Evolutionary conservation across 305 asterid genomes (phyloP).

Genomic region (Solanum chacoense): DNA sequence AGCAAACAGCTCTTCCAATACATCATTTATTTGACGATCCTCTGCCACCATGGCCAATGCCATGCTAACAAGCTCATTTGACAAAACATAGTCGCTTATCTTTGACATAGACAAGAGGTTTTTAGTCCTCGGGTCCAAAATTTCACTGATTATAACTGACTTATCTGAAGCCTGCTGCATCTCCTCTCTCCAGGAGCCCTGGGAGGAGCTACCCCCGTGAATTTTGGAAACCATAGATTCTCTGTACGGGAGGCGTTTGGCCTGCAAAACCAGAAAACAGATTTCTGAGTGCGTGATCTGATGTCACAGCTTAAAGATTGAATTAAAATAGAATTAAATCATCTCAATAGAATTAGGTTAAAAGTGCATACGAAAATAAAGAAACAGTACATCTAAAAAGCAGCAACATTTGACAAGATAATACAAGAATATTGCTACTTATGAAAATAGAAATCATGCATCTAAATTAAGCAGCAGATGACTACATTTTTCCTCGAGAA

Average conservation of each 20-base stretch:
- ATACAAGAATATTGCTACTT: not conserved
- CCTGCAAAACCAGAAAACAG: slow-evolving; percentile 37
- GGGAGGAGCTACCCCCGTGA: slow-evolving; percentile 64
- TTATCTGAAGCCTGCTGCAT: slow-evolving; percentile 95
- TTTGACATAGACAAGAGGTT: slow-evolving; percentile 78
- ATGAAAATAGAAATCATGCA: not conserved
- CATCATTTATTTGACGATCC: slow-evolving; percentile 86
- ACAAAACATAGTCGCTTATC: slow-evolving; percentile 82
- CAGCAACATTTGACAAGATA: not conserved
- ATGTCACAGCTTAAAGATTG: not conserved
- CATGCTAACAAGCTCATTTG: slow-evolving; percentile 94
- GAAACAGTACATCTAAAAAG: not conserved
- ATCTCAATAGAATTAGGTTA: not conserved
- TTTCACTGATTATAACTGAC: slow-evolving; percentile 89
- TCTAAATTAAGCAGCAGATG: not conserved
- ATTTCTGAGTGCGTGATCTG: not conserved
- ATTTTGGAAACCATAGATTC: slow-evolving; percentile 53
- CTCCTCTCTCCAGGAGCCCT: slow-evolving; percentile 94
- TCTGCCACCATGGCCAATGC: slow-evolving; percentile 96
- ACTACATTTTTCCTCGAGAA: not conserved
- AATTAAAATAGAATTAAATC: not conserved
- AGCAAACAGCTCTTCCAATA: slow-evolving; percentile 84
- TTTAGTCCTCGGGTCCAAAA: slow-evolving; percentile 90
- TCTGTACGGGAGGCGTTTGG: slow-evolving; percentile 77
- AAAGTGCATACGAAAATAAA: not conserved